phyloP scores from a whole-genome alignment of 257 asterid genomes.

The Gentiana macrophylla region DNA sequence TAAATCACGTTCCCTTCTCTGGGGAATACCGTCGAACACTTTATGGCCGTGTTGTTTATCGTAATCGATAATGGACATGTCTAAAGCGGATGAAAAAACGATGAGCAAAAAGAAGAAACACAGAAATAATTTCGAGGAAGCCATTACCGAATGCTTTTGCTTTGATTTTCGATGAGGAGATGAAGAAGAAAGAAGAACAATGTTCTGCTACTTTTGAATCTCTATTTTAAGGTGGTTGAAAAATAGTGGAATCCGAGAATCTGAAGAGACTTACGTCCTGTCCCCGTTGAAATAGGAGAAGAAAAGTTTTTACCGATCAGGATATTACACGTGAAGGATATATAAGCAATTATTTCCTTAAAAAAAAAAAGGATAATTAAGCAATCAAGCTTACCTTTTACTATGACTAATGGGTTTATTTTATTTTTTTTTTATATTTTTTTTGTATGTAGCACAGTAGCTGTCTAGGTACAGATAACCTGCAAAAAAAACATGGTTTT shows the following conservation, averaged over 20 bases:
- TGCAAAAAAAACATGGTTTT: too few relatives aligned
- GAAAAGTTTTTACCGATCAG: neutral
- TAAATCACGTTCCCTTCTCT: constrained; percentile 21
- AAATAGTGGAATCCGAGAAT: too few relatives aligned
- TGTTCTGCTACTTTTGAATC: too few relatives aligned
- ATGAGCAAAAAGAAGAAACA: constrained; percentile 19
- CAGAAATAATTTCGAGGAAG: constrained; percentile 22
- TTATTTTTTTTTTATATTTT: too few relatives aligned
- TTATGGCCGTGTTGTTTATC: constrained; percentile 21
- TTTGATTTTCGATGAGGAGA: too few relatives aligned
- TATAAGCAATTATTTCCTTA: too few relatives aligned
- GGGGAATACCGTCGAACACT: neutral
- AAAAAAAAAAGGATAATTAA: neutral
- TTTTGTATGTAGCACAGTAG: too few relatives aligned
- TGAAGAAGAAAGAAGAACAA: neutral
- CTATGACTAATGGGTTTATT: too few relatives aligned
- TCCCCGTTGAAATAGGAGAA: constrained; percentile 3
- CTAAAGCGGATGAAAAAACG: constrained; percentile 43
- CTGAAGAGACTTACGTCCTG: neutral
- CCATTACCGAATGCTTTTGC: constrained; percentile 26
- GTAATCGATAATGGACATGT: constrained; percentile 64
- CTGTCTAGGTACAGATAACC: too few relatives aligned
- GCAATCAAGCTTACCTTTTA: neutral
- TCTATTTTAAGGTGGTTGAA: neutral
- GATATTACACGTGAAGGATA: neutral